Percentiles rank a stretch among this genome's conserved stretches.
These are phyloP conservation scores for Avena eriantha DNA, from an alignment of 176 grass and related monocot species.

Conservation along the genomic window DNA sequence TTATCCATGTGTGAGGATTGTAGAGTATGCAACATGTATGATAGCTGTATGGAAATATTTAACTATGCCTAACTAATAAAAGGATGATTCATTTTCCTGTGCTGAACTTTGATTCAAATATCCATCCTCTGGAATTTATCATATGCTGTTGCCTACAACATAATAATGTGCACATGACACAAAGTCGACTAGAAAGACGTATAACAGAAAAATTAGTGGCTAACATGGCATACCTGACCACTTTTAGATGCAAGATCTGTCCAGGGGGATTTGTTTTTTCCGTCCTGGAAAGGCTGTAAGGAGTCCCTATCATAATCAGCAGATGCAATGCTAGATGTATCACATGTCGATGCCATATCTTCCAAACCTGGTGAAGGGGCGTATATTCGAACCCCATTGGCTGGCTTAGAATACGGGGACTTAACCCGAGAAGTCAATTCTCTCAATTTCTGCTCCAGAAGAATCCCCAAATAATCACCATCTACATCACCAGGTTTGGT, in stretches of 20 bases:
- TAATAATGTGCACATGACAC: slow-evolving; percentile 30
- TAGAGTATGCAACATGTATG: neutral
- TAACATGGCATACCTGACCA: slow-evolving; percentile 51
- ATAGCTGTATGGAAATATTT: neutral
- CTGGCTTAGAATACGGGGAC: slow-evolving; percentile 64
- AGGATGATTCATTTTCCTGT: neutral
- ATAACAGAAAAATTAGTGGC: slow-evolving; percentile 32
- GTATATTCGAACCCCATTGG: slow-evolving; percentile 41
- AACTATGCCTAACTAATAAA: slow-evolving; percentile 3
- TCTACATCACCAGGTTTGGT: slow-evolving; percentile 53
- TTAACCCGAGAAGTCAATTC: slow-evolving; percentile 65
- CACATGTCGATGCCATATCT: slow-evolving; percentile 48
- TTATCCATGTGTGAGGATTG: slow-evolving; percentile 1
- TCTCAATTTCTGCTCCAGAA: slow-evolving; percentile 88
- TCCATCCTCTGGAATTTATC: neutral
- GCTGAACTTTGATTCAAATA: neutral
- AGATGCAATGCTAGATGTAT: slow-evolving; percentile 59
- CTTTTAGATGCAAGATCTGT: slow-evolving; percentile 39
- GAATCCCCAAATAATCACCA: slow-evolving; percentile 82
- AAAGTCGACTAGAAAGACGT: slow-evolving; percentile 27
- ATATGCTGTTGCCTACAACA: neutral
- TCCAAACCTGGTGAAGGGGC: slow-evolving; percentile 36
- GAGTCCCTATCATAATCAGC: slow-evolving; percentile 60
- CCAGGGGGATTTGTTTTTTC: slow-evolving; percentile 19
- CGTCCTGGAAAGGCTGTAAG: slow-evolving; percentile 53